phyloP scores from a whole-genome alignment of 202 grass and related monocot species.

The Alloteropsis angusta region DNA sequence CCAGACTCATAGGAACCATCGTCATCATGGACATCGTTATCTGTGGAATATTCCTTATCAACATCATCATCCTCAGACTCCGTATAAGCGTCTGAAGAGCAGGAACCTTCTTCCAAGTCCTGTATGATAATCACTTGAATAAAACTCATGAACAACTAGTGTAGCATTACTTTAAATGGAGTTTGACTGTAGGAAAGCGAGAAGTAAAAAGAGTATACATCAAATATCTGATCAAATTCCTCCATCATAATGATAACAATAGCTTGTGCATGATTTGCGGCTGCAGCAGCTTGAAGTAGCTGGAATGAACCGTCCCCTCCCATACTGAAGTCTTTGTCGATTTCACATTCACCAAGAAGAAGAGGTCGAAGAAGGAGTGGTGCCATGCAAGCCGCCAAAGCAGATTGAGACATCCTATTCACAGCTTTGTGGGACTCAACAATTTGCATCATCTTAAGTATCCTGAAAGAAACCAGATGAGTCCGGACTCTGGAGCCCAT shows the following conservation, averaged over 20 bases:
- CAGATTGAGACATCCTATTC: conserved; percentile 91
- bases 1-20: conserved; percentile 63
- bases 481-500: conserved; percentile 14
- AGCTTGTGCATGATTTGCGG: conserved; percentile 95
- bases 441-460: conserved; percentile 90
- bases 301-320: conserved; percentile 75
- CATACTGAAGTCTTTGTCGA: conserved; percentile 79
- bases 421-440: conserved; percentile 70
- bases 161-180: conserved; percentile 18
- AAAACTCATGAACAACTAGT: neutral
- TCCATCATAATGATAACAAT: conserved; percentile 95
- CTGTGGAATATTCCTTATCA: conserved; percentile 74
- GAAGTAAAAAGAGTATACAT: conserved; percentile 50
- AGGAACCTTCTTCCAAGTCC: conserved; percentile 71
- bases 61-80: conserved; percentile 57
- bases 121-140: conserved; percentile 30
- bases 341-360: conserved; percentile 73
- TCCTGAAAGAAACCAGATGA: conserved; percentile 64
- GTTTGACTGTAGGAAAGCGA: neutral
- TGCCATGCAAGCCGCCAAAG: conserved; percentile 97
- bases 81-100: conserved; percentile 84
- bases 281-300: conserved; percentile 90
- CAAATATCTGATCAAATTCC: conserved; percentile 89
- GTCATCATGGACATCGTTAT: conserved; percentile 68
- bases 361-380: conserved; percentile 93